Percentiles rank a stretch among this genome's conserved stretches.
Conservation (phyloP, 2,329 filamentous ascomycete genomes). For the Fusarium sp. region DNA sequence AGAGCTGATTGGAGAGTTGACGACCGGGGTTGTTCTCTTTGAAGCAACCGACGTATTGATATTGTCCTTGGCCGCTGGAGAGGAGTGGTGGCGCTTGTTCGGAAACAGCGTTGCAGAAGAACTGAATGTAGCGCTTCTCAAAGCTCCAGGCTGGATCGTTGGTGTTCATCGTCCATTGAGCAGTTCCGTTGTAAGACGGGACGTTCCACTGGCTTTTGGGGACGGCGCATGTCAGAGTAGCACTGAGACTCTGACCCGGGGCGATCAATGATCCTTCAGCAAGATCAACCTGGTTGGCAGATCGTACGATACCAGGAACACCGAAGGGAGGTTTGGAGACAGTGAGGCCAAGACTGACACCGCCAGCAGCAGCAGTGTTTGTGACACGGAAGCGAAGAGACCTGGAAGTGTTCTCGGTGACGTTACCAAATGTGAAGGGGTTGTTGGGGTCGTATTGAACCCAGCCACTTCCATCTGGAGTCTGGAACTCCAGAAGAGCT, state of each 20-base stretch:
- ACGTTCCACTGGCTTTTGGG: slow-evolving; percentile 70
- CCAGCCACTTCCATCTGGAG: slow-evolving; percentile 64
- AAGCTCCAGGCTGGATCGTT: slow-evolving; percentile 61
- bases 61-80: slow-evolving; percentile 60
- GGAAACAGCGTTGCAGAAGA: slow-evolving; percentile 64
- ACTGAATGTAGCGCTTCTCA: slow-evolving; percentile 66
- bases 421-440: slow-evolving; percentile 68
- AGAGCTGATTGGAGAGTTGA: slow-evolving; percentile 61
- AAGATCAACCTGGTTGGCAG: slow-evolving; percentile 68
- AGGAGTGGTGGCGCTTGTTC: slow-evolving; percentile 66
- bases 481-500: slow-evolving; percentile 68
- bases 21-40: slow-evolving; percentile 68
- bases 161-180: slow-evolving; percentile 69
- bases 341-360: slow-evolving; percentile 65
- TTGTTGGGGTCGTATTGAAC: slow-evolving; percentile 58
- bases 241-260: slow-evolving; percentile 64
- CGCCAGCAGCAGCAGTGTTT: slow-evolving; percentile 62
- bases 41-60: slow-evolving; percentile 68
- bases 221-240: slow-evolving; percentile 66
- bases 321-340: slow-evolving; percentile 73
- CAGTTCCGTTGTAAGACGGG: slow-evolving; percentile 62
- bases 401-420: slow-evolving; percentile 64
- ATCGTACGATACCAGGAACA: slow-evolving; percentile 65
- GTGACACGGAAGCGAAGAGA: slow-evolving; percentile 66
- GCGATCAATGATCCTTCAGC: slow-evolving; percentile 67